phyloP scores from a whole-genome alignment of 2,329 filamentous ascomycete genomes.

The Chrysoporthe austroafricana region DNA sequence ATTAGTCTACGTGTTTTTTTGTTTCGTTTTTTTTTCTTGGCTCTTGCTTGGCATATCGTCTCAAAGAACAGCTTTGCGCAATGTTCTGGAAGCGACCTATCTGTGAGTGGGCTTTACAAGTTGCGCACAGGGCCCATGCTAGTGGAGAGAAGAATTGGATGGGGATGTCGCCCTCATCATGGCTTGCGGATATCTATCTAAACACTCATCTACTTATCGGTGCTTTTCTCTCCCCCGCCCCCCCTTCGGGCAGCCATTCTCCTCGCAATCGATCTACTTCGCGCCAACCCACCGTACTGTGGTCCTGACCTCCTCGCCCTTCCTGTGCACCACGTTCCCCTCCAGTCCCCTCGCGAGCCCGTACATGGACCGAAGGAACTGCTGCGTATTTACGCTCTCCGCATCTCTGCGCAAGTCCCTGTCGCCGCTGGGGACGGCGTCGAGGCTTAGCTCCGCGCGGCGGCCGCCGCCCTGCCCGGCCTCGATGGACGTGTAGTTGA shows the following conservation, averaged over 20 bases:
- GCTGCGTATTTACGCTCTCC: slow-evolving; percentile 5
- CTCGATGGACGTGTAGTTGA: slow-evolving; percentile 57
- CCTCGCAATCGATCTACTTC: background rate
- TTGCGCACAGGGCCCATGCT: background rate
- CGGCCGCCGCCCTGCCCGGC: slow-evolving; percentile 55
- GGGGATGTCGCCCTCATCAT: background rate
- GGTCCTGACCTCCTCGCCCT: slow-evolving; percentile 14
- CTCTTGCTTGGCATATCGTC: no score
- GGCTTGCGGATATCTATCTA: background rate
- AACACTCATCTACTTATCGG: background rate
- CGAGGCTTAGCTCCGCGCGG: slow-evolving; percentile 54
- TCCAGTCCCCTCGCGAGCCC: slow-evolving; percentile 24
- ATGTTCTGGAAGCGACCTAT: no score
- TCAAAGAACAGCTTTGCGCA: no score
- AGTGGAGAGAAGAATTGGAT: background rate
- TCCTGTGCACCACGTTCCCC: slow-evolving; percentile 1
- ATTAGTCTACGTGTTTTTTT: background rate
- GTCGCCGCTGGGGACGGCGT: slow-evolving; percentile 36
- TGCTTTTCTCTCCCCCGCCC: background rate
- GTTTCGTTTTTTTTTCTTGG: no score
- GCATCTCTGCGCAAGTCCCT: slow-evolving; percentile 11
- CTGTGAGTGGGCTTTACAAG: background rate
- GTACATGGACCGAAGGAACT: slow-evolving; percentile 25
- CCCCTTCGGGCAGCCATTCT: background rate
- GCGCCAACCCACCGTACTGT: slow-evolving; percentile 21